Conservation (phyloP, 352 stramenopile genomes). For the Pythium brachiatum region DNA sequence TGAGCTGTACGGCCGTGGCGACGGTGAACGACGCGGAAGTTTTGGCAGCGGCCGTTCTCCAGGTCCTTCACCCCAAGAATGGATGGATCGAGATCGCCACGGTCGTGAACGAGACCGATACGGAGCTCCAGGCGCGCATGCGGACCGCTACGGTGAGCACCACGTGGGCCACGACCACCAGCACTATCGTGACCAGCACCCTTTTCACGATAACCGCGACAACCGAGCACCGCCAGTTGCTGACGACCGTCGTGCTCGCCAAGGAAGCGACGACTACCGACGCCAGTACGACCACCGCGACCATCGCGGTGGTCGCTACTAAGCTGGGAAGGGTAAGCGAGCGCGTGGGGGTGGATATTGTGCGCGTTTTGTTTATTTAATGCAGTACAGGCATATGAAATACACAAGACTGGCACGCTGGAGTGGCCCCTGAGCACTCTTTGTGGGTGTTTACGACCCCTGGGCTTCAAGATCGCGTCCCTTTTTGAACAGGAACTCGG, state of each 20-base stretch:
- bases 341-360: background rate
- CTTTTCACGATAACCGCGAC: background rate
- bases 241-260: background rate
- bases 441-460: slow-evolving; percentile 2
- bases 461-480: slow-evolving; percentile 49
- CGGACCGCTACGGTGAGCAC: background rate
- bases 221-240: background rate
- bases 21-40: background rate
- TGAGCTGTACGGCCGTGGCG: slow-evolving; percentile 8
- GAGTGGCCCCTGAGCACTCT: background rate
- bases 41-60: slow-evolving; percentile 4
- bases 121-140: background rate
- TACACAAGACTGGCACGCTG: background rate
- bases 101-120: slow-evolving; percentile 1
- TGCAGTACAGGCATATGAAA: slow-evolving; percentile 1
- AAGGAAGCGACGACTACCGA: background rate
- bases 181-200: background rate
- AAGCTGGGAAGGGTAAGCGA: background rate
- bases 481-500: slow-evolving; percentile 85
- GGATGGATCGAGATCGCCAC: slow-evolving; percentile 6
- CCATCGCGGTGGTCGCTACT: background rate
- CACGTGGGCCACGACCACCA: background rate
- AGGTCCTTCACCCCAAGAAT: background rate
- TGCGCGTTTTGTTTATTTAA: slow-evolving; percentile 4
- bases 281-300: slow-evolving; percentile 1